Base-by-base conservation (phyloP, 495 filamentous ascomycete species). In the Trichoderma parareesei region DNA sequence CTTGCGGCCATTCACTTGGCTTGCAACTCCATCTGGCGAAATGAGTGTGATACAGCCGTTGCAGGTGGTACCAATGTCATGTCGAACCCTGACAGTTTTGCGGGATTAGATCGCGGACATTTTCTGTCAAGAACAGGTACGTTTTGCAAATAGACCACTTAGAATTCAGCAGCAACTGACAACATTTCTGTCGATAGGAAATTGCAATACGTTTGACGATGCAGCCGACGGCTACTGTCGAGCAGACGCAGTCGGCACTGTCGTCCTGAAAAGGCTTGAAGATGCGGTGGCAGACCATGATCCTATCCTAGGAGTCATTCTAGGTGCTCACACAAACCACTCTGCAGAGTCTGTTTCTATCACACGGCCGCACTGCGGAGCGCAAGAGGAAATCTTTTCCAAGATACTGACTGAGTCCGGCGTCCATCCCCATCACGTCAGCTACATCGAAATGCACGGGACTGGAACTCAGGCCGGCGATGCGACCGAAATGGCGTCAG, bases 371-470 rank as follows among this genome's bases (percentile, higher is more conserved):
- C 87, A 90, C 71, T 85, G 82, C 3, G 84, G 83, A 2, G 88
- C 89, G 0, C 91, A 95, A 71, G 82, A 87, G 7, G 73, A 81
- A 11, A 78, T 93, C n/a, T 93, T 88, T 66, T 76, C 80, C 16
- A 79, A 86, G 37, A 82, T 93, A 46, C 78, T 93, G 14, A 82
- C 87, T 55, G 80, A 89, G 43, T 87, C 88, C 10, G 83, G 88
- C 46, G 79, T 90, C 5, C 84, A 91, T 64, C 88, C 91, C 3
- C 82, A 84, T 62, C 87, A 92, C 60, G 76, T 93, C 27, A 86
- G 86, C 75, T 94, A 93, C 67, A 85, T 94, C 14, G 91, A 95
- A 71, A 91, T 92, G 85, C 91, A 95, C 71, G 91, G 91, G n/a
- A 94, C 91, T 0, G 91, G 91, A 9, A 93, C 91, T 0, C 89